Percentiles rank a stretch among this genome's conserved stretches.
Evolutionary conservation across 2,329 filamentous ascomycete species (phyloP).

Genomic region (Elsinoe fawcettii): DNA sequence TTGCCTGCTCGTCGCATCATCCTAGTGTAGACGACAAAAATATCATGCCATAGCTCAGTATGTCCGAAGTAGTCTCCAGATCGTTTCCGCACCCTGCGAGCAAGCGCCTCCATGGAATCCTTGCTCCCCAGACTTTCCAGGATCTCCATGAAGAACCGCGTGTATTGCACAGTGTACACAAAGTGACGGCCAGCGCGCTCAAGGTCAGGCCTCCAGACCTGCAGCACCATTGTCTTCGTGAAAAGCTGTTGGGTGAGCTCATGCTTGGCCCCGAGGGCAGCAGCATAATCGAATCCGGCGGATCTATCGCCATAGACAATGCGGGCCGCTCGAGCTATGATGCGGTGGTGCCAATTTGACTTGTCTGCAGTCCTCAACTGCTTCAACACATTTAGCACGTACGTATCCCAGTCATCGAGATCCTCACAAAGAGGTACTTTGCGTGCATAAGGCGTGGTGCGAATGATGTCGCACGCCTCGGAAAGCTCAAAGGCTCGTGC

Average conservation of each 20-base stretch:
- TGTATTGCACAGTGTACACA: slow-evolving; percentile 82
- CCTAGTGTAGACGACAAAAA: slow-evolving; percentile 52
- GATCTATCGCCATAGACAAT: slow-evolving; percentile 51
- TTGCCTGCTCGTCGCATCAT: slow-evolving; percentile 49
- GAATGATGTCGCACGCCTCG: slow-evolving; percentile 35
- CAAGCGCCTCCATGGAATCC: slow-evolving; percentile 65
- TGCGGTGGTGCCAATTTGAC: slow-evolving; percentile 90
- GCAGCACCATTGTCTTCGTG: slow-evolving; percentile 89
- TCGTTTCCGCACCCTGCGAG: slow-evolving; percentile 73
- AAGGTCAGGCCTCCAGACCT: slow-evolving; percentile 89
- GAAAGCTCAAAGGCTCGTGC: slow-evolving; percentile 38
- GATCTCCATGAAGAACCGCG: slow-evolving; percentile 69
- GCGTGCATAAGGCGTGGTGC: slow-evolving; percentile 48
- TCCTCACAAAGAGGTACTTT: slow-evolving; percentile 43
- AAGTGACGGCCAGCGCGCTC: slow-evolving; percentile 81
- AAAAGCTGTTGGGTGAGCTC: slow-evolving; percentile 79
- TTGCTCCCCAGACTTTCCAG: slow-evolving; percentile 69
- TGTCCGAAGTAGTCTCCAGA: slow-evolving; percentile 65
- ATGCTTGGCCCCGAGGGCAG: slow-evolving; percentile 58
- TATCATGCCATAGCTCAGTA: slow-evolving; percentile 53
- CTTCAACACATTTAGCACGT: slow-evolving; percentile 56
- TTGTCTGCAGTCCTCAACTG: slow-evolving; percentile 65
- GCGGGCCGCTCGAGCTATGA: slow-evolving; percentile 65
- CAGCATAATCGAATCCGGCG: slow-evolving; percentile 36
- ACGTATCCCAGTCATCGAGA: slow-evolving; percentile 49